Percentiles rank a stretch among this genome's conserved stretches.
Conservation (phyloP, 2,329 filamentous ascomycete species). For the Aureobasidium musti region DNA sequence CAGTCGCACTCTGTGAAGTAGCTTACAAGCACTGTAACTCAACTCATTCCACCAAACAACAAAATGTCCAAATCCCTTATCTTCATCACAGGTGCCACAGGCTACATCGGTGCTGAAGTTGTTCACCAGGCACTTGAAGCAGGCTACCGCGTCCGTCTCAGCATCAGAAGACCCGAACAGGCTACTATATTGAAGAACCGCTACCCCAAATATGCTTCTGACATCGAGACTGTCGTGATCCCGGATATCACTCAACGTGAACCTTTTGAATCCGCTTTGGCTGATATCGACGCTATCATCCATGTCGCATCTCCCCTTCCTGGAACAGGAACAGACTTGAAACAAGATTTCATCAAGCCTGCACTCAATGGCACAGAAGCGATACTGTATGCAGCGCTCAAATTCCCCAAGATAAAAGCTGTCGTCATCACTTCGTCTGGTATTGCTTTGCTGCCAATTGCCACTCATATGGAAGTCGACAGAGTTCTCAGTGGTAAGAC, state of each 20-base stretch:
- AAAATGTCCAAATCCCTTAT: constrained; percentile 21
- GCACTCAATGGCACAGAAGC: constrained; percentile 37
- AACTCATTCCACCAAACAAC: not conserved
- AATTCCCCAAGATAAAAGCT: constrained; percentile 35
- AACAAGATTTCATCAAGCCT: constrained; percentile 36
- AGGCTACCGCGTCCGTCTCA: constrained; percentile 33
- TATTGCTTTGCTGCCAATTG: constrained; percentile 33
- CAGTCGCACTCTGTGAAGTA: no score
- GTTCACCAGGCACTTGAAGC: constrained; percentile 33
- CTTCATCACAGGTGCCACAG: constrained; percentile 38
- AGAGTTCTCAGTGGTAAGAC: not conserved
- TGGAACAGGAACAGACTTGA: constrained; percentile 30
- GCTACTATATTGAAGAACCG: constrained; percentile 3
- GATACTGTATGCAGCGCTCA: constrained; percentile 36
- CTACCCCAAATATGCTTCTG: constrained; percentile 7
- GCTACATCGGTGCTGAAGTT: constrained; percentile 39
- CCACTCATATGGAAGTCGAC: constrained; percentile 4
- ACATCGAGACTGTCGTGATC: constrained; percentile 31
- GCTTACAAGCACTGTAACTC: no score
- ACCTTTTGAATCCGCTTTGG: constrained; percentile 32
- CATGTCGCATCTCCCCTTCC: constrained; percentile 41
- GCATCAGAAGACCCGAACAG: constrained; percentile 32
- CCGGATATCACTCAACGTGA: constrained; percentile 31
- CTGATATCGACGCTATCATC: constrained; percentile 37
- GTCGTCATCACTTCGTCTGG: constrained; percentile 38